Evolutionary conservation across 106 monocot genomes (phyloP).

Genomic region (Xerophyta viscosa): DNA sequence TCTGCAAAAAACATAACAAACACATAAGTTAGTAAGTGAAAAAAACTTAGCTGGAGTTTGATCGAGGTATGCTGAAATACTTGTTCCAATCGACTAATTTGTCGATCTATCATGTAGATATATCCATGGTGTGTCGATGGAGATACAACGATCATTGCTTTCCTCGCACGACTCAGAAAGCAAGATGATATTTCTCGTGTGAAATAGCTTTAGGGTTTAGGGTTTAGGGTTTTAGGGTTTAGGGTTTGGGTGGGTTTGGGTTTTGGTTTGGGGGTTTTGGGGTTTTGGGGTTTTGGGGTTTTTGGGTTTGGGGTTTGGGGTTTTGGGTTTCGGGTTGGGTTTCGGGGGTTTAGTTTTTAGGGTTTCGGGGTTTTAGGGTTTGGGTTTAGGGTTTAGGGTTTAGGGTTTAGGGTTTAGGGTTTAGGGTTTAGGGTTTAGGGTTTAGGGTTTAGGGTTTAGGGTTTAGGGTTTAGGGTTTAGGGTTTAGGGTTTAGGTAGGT

Average conservation of each 20-base stretch:
- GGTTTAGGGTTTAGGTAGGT: constrained; percentile 11
- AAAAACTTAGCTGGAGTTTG: no score
- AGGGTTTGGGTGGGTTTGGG: not conserved
- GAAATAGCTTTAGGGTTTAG: not conserved
- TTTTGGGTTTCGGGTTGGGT: not conserved
- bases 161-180: no score
- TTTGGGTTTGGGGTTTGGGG: not conserved
- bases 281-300: not conserved
- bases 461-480: constrained; percentile 13
- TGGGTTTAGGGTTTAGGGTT: constrained; percentile 10
- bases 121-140: no score
- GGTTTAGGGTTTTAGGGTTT: not conserved
- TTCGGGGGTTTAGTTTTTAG: not conserved
- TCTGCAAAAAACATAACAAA: no score
- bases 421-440: constrained; percentile 12
- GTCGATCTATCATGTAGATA: no score
- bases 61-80: no score
- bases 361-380: constrained; percentile 2
- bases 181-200: no score
- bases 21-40: no score
- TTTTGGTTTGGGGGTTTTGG: not conserved
- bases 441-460: constrained; percentile 16
- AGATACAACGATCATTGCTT: no score
- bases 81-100: no score
- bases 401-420: constrained; percentile 14